Evolutionary conservation across 108 stramenopile genomes (phyloP).

Genomic region (Seminavis robusta): DNA sequence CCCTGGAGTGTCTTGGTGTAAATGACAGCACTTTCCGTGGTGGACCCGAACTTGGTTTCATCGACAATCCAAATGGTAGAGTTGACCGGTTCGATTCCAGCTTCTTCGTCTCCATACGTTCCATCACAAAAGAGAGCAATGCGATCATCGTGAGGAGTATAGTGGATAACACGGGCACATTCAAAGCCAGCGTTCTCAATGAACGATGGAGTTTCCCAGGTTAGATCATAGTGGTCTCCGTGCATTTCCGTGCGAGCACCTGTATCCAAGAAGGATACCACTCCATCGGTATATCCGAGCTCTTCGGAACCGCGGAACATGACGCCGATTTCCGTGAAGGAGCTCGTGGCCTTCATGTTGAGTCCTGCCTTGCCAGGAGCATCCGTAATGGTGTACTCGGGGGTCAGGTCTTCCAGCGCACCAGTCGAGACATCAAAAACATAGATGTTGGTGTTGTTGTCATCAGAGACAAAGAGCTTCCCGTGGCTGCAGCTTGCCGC

Average conservation of each 20-base stretch:
- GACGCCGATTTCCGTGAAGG: neutral
- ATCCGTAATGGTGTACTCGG: neutral
- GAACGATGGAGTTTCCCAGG: neutral
- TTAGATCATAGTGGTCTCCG: slow-evolving; percentile 9
- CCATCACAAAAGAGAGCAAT: slow-evolving; percentile 36
- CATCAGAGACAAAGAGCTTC: slow-evolving; percentile 12
- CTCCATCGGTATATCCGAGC: slow-evolving; percentile 12
- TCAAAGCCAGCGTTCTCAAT: slow-evolving; percentile 3
- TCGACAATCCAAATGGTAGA: slow-evolving; percentile 24
- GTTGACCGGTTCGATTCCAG: slow-evolving; percentile 14
- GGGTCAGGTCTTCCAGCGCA: neutral
- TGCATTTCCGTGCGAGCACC: slow-evolving; percentile 6
- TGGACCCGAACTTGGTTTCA: slow-evolving; percentile 13
- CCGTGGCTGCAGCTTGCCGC: slow-evolving; percentile 11
- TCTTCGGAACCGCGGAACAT: slow-evolving; percentile 9
- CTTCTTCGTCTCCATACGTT: neutral
- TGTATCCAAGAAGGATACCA: slow-evolving; percentile 9
- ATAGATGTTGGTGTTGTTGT: neutral
- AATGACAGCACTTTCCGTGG: slow-evolving; percentile 9
- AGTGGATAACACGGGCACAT: slow-evolving; percentile 23
- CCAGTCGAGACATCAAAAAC: slow-evolving; percentile 6
- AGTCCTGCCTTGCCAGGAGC: neutral
- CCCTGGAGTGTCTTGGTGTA: slow-evolving; percentile 10
- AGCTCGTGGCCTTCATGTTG: neutral
- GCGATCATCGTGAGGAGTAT: slow-evolving; percentile 4